Percentiles rank a stretch among this genome's conserved stretches.
Conservation (phyloP, 2,329 filamentous ascomycete genomes). For the Claviceps sp. region DNA sequence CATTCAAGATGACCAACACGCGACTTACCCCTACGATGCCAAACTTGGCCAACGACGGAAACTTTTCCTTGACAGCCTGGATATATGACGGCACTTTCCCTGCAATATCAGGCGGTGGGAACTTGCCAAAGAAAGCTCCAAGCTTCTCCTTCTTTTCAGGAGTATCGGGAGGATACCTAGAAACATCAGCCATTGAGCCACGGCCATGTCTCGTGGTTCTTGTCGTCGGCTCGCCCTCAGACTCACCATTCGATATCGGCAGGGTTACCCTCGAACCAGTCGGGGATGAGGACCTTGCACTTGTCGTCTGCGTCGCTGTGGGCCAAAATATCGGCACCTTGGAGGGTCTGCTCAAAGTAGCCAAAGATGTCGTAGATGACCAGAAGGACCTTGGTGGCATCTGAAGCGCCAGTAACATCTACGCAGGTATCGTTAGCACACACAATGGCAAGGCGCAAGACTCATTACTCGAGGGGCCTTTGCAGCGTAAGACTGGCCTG, state of each 20-base stretch:
- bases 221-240: no score
- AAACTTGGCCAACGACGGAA: slow-evolving; percentile 43
- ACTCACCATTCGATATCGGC: slow-evolving; percentile 36
- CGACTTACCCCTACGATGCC: slow-evolving; percentile 44
- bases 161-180: slow-evolving; percentile 48
- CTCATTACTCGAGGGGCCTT: no score
- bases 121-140: slow-evolving; percentile 41
- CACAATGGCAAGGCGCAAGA: no score
- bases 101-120: slow-evolving; percentile 33
- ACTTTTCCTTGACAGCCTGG: slow-evolving; percentile 36
- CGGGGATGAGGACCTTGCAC: slow-evolving; percentile 82
- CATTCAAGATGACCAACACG: not conserved
- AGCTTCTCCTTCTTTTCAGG: slow-evolving; percentile 49
- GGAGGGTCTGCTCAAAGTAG: slow-evolving; percentile 55
- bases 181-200: no score
- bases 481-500: no score
- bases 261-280: slow-evolving; percentile 74
- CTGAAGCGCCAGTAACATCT: slow-evolving; percentile 35
- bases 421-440: not conserved
- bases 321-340: slow-evolving; percentile 55
- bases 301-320: slow-evolving; percentile 42
- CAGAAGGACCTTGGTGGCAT: slow-evolving; percentile 45
- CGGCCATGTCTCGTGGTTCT: no score
- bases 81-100: slow-evolving; percentile 40
- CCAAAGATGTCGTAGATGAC: slow-evolving; percentile 56